Evolutionary conservation across 2,329 filamentous ascomycete genomes (phyloP), one percentile per base, ranked within the genome.

Genomic region (Colletotrichum lentis): DNA sequence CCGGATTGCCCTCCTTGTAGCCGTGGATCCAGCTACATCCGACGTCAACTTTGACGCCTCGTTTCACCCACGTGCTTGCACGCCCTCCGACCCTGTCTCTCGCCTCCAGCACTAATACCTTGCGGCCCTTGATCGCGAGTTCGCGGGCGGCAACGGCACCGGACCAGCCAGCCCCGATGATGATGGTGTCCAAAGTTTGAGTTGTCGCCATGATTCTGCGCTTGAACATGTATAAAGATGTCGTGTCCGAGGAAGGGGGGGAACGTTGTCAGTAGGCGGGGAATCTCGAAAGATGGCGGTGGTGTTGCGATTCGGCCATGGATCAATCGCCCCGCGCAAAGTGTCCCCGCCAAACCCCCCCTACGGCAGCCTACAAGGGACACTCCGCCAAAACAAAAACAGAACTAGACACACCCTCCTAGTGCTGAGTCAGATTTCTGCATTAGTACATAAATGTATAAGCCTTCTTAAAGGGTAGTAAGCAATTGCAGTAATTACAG

Each of bases 71-170:
- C 5, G 68, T 71, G 7, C 55, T 64, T 37, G 60, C 66, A 22
- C 65, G 65, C 43, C 71, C 70, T 39, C 71, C 63, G 47, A 68
- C 56, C 35, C 71, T 62, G 53, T 70, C 53, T 47, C 70, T 61
- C 11, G 71, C 64, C 50, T 71, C 66, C 16, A 70, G 54, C 8
- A 71, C 31, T 27, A 68, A 50, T 20, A 69, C 64, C 18, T 68
- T 57, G 37, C 59, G 59, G 27, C 64, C 70, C n/a, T 61, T 62
- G 22, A 55, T 41, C 3, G 58, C 52, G 27, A 71, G 62, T 31
- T 47, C 46, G n/a, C 62, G 64, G 14, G 69, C 69, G 37, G 68
- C 64, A 16, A 64, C 43, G 11, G 67, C 59, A 31, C 64, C 60
- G 24, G 69, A 65, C 58, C 66, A 63, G 50, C 67, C 70, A 27